Percentiles rank a stretch among this genome's conserved stretches.
phyloP scores from a whole-genome alignment of 1,284 basidiomycete species.

The Grifola frondosa region DNA sequence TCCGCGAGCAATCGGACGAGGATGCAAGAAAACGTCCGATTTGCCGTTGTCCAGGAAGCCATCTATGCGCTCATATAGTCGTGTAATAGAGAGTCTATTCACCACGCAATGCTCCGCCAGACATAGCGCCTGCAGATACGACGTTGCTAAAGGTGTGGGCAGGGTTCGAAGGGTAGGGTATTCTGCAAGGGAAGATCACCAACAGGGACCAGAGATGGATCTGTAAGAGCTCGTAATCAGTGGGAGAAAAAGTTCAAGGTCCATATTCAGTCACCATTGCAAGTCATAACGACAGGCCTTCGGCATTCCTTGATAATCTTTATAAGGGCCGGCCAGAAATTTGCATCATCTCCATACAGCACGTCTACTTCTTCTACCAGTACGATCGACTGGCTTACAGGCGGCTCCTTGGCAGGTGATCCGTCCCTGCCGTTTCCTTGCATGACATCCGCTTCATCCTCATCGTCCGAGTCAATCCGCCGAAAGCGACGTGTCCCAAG shows the following conservation, averaged over 20 bases:
- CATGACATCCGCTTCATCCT: slow-evolving; percentile 1
- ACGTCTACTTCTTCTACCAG: slow-evolving; percentile 98
- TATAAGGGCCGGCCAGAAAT: slow-evolving; percentile 88
- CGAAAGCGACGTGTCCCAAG: slow-evolving; percentile 14
- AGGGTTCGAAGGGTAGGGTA: slow-evolving; percentile 66
- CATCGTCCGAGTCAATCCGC: slow-evolving; percentile 17
- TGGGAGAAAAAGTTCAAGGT: slow-evolving; percentile 10
- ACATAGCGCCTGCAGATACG: slow-evolving; percentile 74
- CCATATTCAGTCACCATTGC: slow-evolving; percentile 78
- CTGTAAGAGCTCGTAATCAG: slow-evolving; percentile 16
- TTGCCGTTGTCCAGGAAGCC: background rate
- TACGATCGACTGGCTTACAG: slow-evolving; percentile 80
- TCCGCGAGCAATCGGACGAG: background rate
- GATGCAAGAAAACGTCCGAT: slow-evolving; percentile 8
- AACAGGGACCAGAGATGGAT: slow-evolving; percentile 53
- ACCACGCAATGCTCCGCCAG: slow-evolving; percentile 52
- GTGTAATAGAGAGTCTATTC: slow-evolving; percentile 13
- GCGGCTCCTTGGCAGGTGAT: background rate
- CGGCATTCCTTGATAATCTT: slow-evolving; percentile 79
- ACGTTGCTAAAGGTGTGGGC: slow-evolving; percentile 57
- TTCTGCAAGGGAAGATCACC: slow-evolving; percentile 77
- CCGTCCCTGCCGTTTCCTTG: too few species aligned
- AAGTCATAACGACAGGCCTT: slow-evolving; percentile 88
- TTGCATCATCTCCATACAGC: slow-evolving; percentile 85
- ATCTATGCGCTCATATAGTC: background rate